Conservation (phyloP, 2,329 filamentous ascomycete genomes). For the Tympanopsis confertula region DNA sequence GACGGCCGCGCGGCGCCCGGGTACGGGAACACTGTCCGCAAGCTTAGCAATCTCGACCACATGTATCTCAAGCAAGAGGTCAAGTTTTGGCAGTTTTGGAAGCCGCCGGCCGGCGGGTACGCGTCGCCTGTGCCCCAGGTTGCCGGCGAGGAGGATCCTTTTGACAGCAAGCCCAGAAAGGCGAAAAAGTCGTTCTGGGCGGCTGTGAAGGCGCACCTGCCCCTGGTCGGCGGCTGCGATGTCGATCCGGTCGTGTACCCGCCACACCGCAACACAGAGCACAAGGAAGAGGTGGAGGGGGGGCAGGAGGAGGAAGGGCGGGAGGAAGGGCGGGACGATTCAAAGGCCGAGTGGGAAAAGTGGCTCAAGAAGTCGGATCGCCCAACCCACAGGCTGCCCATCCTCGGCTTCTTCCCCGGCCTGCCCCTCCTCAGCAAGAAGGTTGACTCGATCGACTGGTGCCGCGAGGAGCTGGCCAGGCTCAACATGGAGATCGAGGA, state of each 20-base stretch:
- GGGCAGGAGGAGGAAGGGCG: constrained; percentile 36
- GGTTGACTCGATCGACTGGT: constrained; percentile 89
- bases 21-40: constrained; percentile 40
- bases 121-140: constrained; percentile 49
- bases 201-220: constrained; percentile 33
- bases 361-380: constrained; percentile 75
- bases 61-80: constrained; percentile 32
- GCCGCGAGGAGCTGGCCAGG: constrained; percentile 74
- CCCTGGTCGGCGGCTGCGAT: constrained; percentile 32
- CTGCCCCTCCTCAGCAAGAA: constrained; percentile 76
- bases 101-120: constrained; percentile 47
- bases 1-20: neutral
- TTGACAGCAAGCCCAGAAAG: constrained; percentile 16
- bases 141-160: constrained; percentile 29
- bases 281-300: constrained; percentile 39
- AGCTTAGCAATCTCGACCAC: constrained; percentile 32
- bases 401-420: constrained; percentile 60
- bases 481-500: constrained; percentile 85
- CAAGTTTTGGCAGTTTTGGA: constrained; percentile 55
- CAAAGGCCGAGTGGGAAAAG: constrained; percentile 61
- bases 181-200: constrained; percentile 37
- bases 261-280: constrained; percentile 47
- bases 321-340: neutral
- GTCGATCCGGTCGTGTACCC: constrained; percentile 43
- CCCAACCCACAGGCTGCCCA: constrained; percentile 69